A percentile compares a stretch with the other conserved stretches of the same genome.
phyloP scores from a whole-genome alignment of 257 asterid genomes.

The Fraxinus americana region DNA sequence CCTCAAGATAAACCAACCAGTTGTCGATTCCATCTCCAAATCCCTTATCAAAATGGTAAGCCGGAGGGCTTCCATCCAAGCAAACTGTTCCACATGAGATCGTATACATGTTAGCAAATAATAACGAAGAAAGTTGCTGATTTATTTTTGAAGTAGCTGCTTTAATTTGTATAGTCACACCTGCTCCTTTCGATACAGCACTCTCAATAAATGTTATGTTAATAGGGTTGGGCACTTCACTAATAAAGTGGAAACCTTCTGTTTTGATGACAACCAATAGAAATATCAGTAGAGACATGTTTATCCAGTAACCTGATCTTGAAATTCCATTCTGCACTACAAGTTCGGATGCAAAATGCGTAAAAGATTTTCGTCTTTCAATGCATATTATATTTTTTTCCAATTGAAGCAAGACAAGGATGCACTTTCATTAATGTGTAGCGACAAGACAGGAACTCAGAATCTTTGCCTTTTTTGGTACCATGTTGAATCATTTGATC shows the following conservation, averaged over 20 bases:
- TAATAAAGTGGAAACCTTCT: neutral
- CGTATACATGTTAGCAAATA: neutral
- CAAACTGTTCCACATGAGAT: conserved; percentile 11
- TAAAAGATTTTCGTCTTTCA: neutral
- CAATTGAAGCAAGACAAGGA: no score
- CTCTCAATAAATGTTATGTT: conserved; percentile 6
- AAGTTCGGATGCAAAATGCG: neutral
- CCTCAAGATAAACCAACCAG: conserved; percentile 19
- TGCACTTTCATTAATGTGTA: no score
- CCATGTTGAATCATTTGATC: neutral
- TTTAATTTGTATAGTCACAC: neutral
- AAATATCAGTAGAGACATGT: neutral
- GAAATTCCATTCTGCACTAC: neutral
- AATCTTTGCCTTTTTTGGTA: no score
- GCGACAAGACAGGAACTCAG: neutral
- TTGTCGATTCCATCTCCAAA: conserved; percentile 1
- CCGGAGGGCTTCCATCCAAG: conserved; percentile 26
- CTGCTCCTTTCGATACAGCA: conserved; percentile 14
- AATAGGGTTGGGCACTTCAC: neutral
- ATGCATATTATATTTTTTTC: no score
- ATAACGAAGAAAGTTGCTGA: neutral
- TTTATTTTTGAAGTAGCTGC: neutral
- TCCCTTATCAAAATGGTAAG: conserved; percentile 16
- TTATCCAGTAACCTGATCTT: neutral
- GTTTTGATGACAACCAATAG: neutral